phyloP scores from a whole-genome alignment of 805 yeast genomes.

The Naumovozyma baii region DNA sequence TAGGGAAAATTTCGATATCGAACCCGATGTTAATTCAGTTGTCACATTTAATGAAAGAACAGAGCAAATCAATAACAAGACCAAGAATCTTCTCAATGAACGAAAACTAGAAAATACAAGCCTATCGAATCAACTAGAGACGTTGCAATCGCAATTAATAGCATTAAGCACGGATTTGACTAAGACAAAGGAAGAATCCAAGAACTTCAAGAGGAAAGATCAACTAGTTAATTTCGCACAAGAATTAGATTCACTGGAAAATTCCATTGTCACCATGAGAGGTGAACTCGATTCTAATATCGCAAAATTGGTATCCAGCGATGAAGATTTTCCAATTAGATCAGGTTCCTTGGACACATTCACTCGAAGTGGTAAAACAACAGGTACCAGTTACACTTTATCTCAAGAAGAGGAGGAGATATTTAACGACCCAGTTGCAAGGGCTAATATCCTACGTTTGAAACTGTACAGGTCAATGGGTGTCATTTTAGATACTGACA shows the following conservation, averaged over 20 bases:
- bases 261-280: constrained; percentile 13
- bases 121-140: constrained; percentile 6
- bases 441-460: constrained; percentile 37
- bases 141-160: constrained; percentile 5
- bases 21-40: constrained; percentile 16
- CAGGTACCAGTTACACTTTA: background rate
- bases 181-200: constrained; percentile 10
- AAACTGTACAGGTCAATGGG: constrained; percentile 56
- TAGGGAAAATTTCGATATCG: constrained; percentile 21
- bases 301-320: constrained; percentile 5
- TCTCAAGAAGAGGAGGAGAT: constrained; percentile 6
- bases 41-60: constrained; percentile 11
- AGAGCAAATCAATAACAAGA: constrained; percentile 5
- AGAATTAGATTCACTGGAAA: constrained; percentile 19
- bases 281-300: constrained; percentile 15
- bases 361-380: background rate
- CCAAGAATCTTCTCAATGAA: constrained; percentile 4
- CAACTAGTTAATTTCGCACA: constrained; percentile 14
- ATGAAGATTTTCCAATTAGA: background rate
- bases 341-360: background rate
- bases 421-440: constrained; percentile 14
- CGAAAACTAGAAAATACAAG: constrained; percentile 6
- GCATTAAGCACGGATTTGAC: constrained; percentile 7
- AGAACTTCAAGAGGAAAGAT: constrained; percentile 9
- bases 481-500: constrained; percentile 36